Conservation (phyloP, 106 monocot species). For the Hemerocallis citrina region DNA sequence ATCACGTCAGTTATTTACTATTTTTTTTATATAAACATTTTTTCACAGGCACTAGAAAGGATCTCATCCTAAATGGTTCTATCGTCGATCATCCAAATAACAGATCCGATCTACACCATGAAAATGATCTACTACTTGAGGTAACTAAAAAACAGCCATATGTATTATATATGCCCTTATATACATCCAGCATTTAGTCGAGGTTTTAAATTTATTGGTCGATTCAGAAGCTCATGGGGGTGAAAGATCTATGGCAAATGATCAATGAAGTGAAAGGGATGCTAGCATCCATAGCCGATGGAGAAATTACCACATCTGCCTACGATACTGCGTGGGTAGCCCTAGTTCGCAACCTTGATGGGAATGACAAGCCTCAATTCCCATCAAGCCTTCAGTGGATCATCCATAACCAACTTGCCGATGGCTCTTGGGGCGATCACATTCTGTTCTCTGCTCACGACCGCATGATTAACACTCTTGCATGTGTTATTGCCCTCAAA, state of each 20-base stretch:
- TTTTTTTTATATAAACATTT: no score
- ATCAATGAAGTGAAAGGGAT: constrained; percentile 52
- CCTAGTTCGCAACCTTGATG: constrained; percentile 31
- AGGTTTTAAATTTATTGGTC: no score
- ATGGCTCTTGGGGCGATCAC: constrained; percentile 86
- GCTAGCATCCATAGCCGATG: constrained; percentile 58
- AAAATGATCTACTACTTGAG: constrained; percentile 7
- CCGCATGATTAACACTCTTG: constrained; percentile 87
- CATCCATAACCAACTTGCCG: constrained; percentile 52
- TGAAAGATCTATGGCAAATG: constrained; percentile 19
- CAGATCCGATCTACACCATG: neutral
- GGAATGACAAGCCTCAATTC: constrained; percentile 50
- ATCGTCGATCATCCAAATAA: neutral
- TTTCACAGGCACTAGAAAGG: neutral
- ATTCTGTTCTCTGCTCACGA: constrained; percentile 63
- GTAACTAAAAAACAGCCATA: no score
- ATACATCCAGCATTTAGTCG: no score
- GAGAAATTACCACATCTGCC: constrained; percentile 74
- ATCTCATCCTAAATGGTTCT: constrained; percentile 3
- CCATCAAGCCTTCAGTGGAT: constrained; percentile 80
- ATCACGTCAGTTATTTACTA: no score
- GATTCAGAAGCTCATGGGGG: constrained; percentile 4
- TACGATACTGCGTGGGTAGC: constrained; percentile 98
- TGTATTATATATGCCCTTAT: no score
- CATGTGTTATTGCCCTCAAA: constrained; percentile 63